phyloP scores from a whole-genome alignment of 352 stramenopile genomes.

The Phytopythium aichiense region DNA sequence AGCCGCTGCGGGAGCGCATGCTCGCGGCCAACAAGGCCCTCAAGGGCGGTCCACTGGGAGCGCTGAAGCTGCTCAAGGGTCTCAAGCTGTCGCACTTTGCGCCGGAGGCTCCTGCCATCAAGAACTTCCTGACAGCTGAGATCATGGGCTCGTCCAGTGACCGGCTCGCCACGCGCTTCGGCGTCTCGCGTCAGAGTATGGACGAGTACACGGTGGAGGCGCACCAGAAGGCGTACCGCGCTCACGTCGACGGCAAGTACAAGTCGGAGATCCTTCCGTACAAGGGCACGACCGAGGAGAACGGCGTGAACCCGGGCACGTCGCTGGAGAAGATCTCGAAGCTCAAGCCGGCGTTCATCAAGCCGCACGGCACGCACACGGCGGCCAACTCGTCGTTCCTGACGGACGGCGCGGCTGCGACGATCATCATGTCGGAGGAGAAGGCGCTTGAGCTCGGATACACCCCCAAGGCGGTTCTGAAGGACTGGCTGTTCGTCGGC shows the following conservation, averaged over 20 bases:
- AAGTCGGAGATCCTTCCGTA: slow-evolving; percentile 92
- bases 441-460: slow-evolving; percentile 95
- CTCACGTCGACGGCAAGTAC: slow-evolving; percentile 94
- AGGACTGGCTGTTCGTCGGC: slow-evolving; percentile 95
- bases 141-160: slow-evolving; percentile 98
- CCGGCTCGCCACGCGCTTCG: slow-evolving; percentile 92
- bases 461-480: slow-evolving; percentile 93
- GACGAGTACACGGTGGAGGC: slow-evolving; percentile 96
- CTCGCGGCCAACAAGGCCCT: slow-evolving; percentile 90
- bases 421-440: slow-evolving; percentile 96
- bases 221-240: slow-evolving; percentile 92
- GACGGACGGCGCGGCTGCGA: slow-evolving; percentile 95
- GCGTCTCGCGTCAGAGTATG: slow-evolving; percentile 94
- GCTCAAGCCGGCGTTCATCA: slow-evolving; percentile 98
- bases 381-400: slow-evolving; percentile 98
- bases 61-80: slow-evolving; percentile 91
- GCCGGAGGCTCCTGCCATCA: slow-evolving; percentile 96
- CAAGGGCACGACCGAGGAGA: slow-evolving; percentile 94
- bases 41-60: slow-evolving; percentile 91
- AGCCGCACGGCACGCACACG: slow-evolving; percentile 97
- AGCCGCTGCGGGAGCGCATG: slow-evolving; percentile 79
- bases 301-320: slow-evolving; percentile 96
- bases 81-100: slow-evolving; percentile 90
- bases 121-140: slow-evolving; percentile 98
- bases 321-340: slow-evolving; percentile 94